These are phyloP conservation scores for Crithidia brevicula DNA, from an alignment of 208 protist species.

Conservation along the genomic window DNA sequence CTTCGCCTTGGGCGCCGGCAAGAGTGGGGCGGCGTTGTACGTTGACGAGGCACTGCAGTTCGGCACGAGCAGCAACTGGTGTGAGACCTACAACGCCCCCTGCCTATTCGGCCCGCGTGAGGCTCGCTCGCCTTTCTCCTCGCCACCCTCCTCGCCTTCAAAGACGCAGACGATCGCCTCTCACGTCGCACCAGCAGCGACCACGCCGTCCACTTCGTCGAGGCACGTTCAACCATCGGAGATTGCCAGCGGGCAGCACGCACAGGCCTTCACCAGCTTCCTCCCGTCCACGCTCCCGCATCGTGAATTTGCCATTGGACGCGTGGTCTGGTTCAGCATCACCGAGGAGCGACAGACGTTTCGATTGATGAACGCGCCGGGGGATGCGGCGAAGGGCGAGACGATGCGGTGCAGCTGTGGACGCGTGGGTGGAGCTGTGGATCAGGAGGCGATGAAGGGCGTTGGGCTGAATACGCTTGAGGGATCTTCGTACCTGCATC, in stretches of 20 bases:
- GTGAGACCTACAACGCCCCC: slow-evolving; percentile 57
- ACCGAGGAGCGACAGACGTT: slow-evolving; percentile 16
- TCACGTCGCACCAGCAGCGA: no score
- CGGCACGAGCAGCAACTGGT: slow-evolving; percentile 59
- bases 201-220: no score
- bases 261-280: no score
- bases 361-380: slow-evolving; percentile 2
- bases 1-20: slow-evolving; percentile 56
- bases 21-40: slow-evolving; percentile 56
- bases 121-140: not conserved
- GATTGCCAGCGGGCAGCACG: no score
- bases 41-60: slow-evolving; percentile 55
- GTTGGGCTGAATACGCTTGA: not conserved
- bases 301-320: slow-evolving; percentile 25
- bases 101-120: slow-evolving; percentile 31
- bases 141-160: not conserved
- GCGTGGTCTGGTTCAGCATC: slow-evolving; percentile 32
- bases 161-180: no score
- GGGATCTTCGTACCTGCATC: slow-evolving; percentile 2
- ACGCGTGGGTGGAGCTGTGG: not conserved
- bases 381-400: not conserved
- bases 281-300: slow-evolving; percentile 3
- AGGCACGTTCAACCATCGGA: no score
- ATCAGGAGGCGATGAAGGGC: not conserved
- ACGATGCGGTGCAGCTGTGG: not conserved